Evolutionary conservation across 73 alveolate species (phyloP).

Genomic region (Paramecium caudatum): DNA sequence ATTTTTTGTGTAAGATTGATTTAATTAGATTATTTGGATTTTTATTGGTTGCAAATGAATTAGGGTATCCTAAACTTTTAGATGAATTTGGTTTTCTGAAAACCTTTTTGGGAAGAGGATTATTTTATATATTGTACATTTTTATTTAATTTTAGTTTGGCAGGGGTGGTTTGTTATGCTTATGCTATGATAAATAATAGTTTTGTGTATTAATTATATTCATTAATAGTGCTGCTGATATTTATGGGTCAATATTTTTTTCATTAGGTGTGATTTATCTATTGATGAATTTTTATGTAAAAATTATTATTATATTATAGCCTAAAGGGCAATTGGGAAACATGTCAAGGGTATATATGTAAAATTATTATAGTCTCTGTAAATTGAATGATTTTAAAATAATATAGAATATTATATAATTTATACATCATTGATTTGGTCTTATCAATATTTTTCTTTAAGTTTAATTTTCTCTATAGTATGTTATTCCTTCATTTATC

Average conservation of each 20-base stretch:
- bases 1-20: slow-evolving; percentile 15
- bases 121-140: slow-evolving; percentile 49
- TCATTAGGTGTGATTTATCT: slow-evolving; percentile 23
- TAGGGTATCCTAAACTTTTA: background rate
- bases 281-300: slow-evolving; percentile 54
- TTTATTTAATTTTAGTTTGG: slow-evolving; percentile 15
- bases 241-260: slow-evolving; percentile 46
- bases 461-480: background rate
- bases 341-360: slow-evolving; percentile 53
- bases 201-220: background rate
- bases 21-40: slow-evolving; percentile 58
- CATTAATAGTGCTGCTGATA: slow-evolving; percentile 35
- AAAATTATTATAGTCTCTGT: background rate
- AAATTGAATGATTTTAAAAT: background rate
- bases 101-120: slow-evolving; percentile 56
- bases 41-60: slow-evolving; percentile 51
- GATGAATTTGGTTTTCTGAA: slow-evolving; percentile 59
- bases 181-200: background rate
- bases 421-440: slow-evolving; percentile 75
- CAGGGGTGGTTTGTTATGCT: slow-evolving; percentile 44
- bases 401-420: too few relatives aligned
- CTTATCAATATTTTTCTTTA: slow-evolving; percentile 8
- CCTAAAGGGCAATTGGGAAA: slow-evolving; percentile 64
- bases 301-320: background rate
- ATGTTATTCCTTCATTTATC: slow-evolving; percentile 1